These are phyloP conservation scores for Pseudocercospora ulei DNA, from an alignment of 2,329 filamentous ascomycete genomes.

Conservation along the genomic window DNA sequence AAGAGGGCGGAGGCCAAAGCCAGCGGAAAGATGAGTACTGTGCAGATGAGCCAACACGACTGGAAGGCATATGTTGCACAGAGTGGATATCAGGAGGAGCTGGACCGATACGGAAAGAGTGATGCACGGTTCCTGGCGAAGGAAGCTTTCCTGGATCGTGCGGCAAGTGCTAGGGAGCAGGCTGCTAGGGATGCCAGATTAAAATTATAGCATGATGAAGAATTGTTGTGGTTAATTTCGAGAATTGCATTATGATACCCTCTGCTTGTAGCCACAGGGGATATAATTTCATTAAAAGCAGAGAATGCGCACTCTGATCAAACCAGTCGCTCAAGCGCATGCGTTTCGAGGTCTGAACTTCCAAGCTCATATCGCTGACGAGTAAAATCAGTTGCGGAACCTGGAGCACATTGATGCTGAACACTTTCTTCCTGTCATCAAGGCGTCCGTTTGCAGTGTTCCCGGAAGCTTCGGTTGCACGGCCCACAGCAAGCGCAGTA, in stretches of 20 bases:
- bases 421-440: no score
- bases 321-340: no score
- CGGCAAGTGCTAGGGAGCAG: slow-evolving; percentile 49
- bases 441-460: no score
- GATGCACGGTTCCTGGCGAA: slow-evolving; percentile 53
- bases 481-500: slow-evolving; percentile 1
- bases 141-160: slow-evolving; percentile 53
- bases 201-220: slow-evolving; percentile 28
- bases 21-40: slow-evolving; percentile 54
- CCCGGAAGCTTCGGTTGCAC: no score
- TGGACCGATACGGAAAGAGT: slow-evolving; percentile 52
- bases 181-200: slow-evolving; percentile 46
- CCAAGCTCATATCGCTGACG: no score
- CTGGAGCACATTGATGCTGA: no score
- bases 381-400: no score
- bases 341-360: no score
- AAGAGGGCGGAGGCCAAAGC: slow-evolving; percentile 33
- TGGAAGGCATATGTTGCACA: slow-evolving; percentile 56
- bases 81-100: slow-evolving; percentile 51
- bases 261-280: background rate
- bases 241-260: slow-evolving; percentile 10
- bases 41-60: slow-evolving; percentile 56
- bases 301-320: no score
- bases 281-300: no score
- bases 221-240: background rate